Base-by-base conservation (phyloP, 257 asterid species). In the Sherardia arvensis region DNA sequence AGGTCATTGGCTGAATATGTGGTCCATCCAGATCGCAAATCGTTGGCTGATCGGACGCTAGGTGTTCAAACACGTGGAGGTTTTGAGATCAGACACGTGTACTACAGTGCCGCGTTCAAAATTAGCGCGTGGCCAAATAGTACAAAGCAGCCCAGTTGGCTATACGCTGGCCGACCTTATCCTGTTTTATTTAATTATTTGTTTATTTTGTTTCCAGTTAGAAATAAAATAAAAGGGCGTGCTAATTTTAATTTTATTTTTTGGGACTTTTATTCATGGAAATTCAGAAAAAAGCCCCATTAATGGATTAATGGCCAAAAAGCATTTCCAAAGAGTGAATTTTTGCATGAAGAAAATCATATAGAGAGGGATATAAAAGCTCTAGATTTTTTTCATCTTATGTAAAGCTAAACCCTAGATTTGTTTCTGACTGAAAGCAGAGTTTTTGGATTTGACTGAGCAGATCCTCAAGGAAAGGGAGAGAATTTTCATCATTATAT, bases 161-260 rank as follows among this genome's bases (percentile, higher is more conserved):
- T 47, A 65, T 65, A 66, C 75, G 73, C 80, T 76, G 79, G 77
- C 85, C 76, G 78, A 74, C 82, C 80, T 80, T 80, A 80, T 80
- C 85, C 82, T 67, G 58, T 76, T 73, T 59, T 34, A 25, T n/a
- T 53, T 61, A 14, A 43, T 43, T n/a, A 43, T 49, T 18, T 48
- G 17, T 18, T 38, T 38, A 11, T 11, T 38, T 49, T n/a, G 26
- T 66, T 48, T 65, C 10, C 6, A 17, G 47, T 15, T 14, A 0
- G 20, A 27, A 51, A 27, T 48, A 27, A n/a, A 27, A 65, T 49
- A 20, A 20, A n/a, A 18, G 2, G 54, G 38, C 1, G 23, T 53
- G 17, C 34, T 55, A 29, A 17, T 49, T 14, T 26, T 0, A 12
- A 32, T 32, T 36, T 26, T 21, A 1, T 26, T 56, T 26, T 18